These are phyloP conservation scores for Berkeleyomyces basicola DNA, from an alignment of 2,329 filamentous ascomycete genomes.

Conservation along the genomic window DNA sequence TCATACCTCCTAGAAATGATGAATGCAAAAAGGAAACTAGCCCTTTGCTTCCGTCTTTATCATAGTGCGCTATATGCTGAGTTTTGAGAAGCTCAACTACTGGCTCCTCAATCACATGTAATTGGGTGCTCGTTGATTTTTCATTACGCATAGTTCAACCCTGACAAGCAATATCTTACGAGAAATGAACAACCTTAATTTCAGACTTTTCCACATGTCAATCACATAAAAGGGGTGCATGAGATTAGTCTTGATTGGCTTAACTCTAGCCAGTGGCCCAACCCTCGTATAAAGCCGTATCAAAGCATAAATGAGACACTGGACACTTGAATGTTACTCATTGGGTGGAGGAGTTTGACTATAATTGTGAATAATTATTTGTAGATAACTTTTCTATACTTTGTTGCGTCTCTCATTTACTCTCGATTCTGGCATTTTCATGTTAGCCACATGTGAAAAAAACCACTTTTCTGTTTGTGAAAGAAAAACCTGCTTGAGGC, in stretches of 20 bases:
- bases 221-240: neutral
- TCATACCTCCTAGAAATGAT: neutral
- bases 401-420: too few species aligned
- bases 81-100: too few species aligned
- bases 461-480: neutral
- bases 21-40: neutral
- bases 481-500: neutral
- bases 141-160: neutral
- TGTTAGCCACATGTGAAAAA: too few species aligned
- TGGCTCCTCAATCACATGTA: too few species aligned
- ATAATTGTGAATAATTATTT: too few species aligned
- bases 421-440: too few species aligned
- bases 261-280: neutral
- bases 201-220: neutral
- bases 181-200: neutral
- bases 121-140: neutral
- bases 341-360: too few species aligned
- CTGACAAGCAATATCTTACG: neutral
- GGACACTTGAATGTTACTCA: too few species aligned
- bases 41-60: neutral
- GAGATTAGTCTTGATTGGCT: neutral
- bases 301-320: too few species aligned
- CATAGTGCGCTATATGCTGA: too few species aligned
- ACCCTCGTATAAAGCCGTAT: too few species aligned
- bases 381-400: too few species aligned